A percentile compares a stretch with the other conserved stretches of the same genome.
These are phyloP conservation scores for Yamadazyma triangularis DNA, from an alignment of 1,139 yeast species.

Conservation along the genomic window DNA sequence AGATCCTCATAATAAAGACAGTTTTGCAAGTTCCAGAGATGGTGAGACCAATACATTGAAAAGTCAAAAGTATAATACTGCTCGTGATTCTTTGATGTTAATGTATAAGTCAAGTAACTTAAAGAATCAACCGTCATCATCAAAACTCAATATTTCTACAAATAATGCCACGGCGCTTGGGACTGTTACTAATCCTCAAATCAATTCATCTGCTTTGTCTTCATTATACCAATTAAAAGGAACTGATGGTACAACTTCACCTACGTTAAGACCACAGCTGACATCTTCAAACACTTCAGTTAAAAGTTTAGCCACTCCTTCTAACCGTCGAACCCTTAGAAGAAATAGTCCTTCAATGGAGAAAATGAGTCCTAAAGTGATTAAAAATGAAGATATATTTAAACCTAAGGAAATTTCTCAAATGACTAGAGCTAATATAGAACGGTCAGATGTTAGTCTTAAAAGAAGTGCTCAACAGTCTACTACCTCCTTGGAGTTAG, in stretches of 20 bases:
- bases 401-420: conserved; percentile 9
- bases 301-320: background rate
- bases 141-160: conserved; percentile 17
- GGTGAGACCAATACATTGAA: too few species aligned
- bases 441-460: conserved; percentile 4
- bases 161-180: conserved; percentile 36
- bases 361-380: conserved; percentile 6
- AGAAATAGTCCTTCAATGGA: conserved; percentile 1
- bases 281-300: conserved; percentile 22
- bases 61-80: conserved; percentile 4
- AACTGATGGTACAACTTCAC: conserved; percentile 21
- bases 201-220: conserved; percentile 34
- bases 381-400: conserved; percentile 11
- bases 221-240: conserved; percentile 36
- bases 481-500: conserved; percentile 3
- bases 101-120: conserved; percentile 8
- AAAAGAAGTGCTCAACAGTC: conserved; percentile 8
- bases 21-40: background rate
- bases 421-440: conserved; percentile 3
- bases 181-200: conserved; percentile 28
- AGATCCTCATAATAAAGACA: background rate
- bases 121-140: conserved; percentile 11
- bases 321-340: background rate
- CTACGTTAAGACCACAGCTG: conserved; percentile 5
- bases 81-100: conserved; percentile 10